Percentiles rank a stretch among this genome's conserved stretches.
Evolutionary conservation across 176 grass and related monocot genomes (phyloP).

Genomic region (bread wheat (Triticum aestivum)): DNA sequence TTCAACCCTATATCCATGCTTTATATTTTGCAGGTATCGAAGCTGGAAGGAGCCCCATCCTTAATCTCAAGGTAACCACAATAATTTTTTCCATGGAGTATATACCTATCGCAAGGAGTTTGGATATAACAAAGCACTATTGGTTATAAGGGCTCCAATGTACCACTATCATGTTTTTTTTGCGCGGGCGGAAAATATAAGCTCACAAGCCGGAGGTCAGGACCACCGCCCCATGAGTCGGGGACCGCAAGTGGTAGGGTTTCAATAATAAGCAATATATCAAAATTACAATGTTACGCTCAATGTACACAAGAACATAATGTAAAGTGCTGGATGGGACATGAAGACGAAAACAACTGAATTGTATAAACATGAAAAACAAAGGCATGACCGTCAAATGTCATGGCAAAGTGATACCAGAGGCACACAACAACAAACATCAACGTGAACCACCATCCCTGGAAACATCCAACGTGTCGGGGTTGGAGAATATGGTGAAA

Average conservation of each 20-base stretch:
- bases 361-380: not conserved
- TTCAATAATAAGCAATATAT: not conserved
- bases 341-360: too few relatives aligned
- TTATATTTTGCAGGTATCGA: constrained; percentile 15
- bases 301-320: too few relatives aligned
- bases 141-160: not conserved
- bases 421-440: not conserved
- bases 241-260: not conserved
- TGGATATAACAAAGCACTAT: not conserved
- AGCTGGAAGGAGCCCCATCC: not conserved
- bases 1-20: not conserved
- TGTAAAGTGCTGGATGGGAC: too few relatives aligned
- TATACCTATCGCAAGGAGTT: not conserved
- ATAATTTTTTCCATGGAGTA: not conserved
- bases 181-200: not conserved
- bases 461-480: not conserved
- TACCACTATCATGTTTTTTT: not conserved
- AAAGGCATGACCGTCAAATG: not conserved
- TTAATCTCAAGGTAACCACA: constrained; percentile 24
- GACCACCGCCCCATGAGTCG: not conserved
- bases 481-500: not conserved
- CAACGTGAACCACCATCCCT: not conserved
- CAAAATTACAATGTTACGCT: too few relatives aligned
- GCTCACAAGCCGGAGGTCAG: not conserved
- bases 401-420: not conserved